Base-by-base conservation (phyloP, 345 rosid genomes). In the Sapria himalayana region DNA sequence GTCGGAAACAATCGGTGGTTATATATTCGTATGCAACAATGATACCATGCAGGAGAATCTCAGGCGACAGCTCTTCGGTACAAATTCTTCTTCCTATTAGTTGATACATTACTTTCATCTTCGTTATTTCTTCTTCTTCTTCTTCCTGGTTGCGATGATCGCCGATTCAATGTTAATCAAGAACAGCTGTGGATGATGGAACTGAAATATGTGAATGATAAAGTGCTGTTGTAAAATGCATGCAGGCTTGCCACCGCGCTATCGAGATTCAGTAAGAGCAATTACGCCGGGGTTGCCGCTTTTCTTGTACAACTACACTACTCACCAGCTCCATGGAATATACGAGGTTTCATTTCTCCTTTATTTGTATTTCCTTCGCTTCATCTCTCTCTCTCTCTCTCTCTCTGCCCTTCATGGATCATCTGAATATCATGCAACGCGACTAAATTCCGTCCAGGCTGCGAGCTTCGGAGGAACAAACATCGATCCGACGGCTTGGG, bases 21-120 rank as follows among this genome's bases (percentile, higher is more conserved):
- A 91, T 53, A 91, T 91, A 51, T 84, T 91, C 38, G 99, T 91
- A n/a, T 91, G 99, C 70, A 84, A 91, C 73, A 91, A 91, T 41
- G 99, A 91, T 45, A 91, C 99, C 22, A 91, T 91, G 99, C 64
- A 64, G 38, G 99, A 91, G 73, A 78, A 91, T 50, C 81, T 91
- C 49, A 72, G 57, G 56, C 65, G 99, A 24, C 69, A 80, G 66
- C 93, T 91, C 27, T 91, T 91, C 39, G 99, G 93, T 80, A 71
- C 22, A 65, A 27, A 22, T 4, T n/a, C 1, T 45, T 2, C 10
- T 7, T 11, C 39, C 10, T 16, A 8, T 31, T 4, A 14, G 9
- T 3, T 19, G 0, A n/a, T 23, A 2, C 1, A 1, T 1, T 25
- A 1, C 9, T 18, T 17, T 1, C 13, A 3, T 23, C 3, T 29